Base-by-base conservation (phyloP, 176 grass and related monocot genomes). In the Ensete ventricosum region DNA sequence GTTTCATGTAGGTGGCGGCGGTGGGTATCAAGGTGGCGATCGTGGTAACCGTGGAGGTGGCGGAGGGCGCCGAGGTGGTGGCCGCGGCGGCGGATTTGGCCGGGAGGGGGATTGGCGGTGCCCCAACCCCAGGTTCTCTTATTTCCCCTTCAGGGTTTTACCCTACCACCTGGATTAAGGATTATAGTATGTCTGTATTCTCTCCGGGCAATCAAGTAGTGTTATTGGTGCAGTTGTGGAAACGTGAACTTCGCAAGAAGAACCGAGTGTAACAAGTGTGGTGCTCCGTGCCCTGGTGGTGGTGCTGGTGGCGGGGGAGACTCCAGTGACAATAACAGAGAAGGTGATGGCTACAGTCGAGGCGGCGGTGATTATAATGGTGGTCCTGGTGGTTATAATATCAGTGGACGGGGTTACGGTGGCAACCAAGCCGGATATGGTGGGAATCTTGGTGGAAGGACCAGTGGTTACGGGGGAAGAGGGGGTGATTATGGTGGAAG, bases 221-320 rank as follows among this genome's bases (percentile, higher is more conserved):
- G 63, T 66, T 83, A 16, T 21, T 70, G 67, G 60, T 82, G 53
- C 78, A 99, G 96, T 62, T 99, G 96, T 22, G 88, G 88, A 51
- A 99, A 99, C 29, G 62, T 99, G 81, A 99, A 99, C 82, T 99
- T 99, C 53, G 96, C 96, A 21, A 51, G 96, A 77, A 89, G 96
- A 73, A 85, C 79, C 52, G 91, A 99, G 58, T 99, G 96, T 88
- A 99, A 99, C 48, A 99, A 94, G 71, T 99, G 96, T 82, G 88
- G 90, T 29, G 26, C 96, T 62, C 82, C 79, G 49, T 72, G 59
- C 80, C 91, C 96, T 50, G 68, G 76, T 58, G 90, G 80, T 50
- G 77, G 79, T 13, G 82, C 77, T 53, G 86, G 78, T 48, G 83
- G 85, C 11, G 82, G 70, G 11, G 74, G 60, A 55, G 83, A 76